Conservation (phyloP, 1,139 yeast species). For the Lodderomyces metapsilosis region DNA sequence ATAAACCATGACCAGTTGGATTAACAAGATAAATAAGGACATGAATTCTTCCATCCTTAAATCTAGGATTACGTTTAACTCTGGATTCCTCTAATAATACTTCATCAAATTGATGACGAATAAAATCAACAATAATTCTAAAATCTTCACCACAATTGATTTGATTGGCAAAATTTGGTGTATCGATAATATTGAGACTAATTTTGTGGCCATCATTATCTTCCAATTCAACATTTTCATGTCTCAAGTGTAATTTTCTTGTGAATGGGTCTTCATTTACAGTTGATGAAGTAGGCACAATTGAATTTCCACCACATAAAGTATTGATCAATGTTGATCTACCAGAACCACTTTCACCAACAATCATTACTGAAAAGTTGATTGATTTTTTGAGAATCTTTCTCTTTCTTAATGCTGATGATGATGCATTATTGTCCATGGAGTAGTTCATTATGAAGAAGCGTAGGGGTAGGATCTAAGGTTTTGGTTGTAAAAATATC, state of each 20-base stretch:
- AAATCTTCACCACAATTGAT: constrained; percentile 48
- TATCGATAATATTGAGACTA: constrained; percentile 48
- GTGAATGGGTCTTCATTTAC: constrained; percentile 42
- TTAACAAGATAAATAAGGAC: constrained; percentile 46
- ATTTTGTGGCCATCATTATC: constrained; percentile 53
- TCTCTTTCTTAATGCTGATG: constrained; percentile 52
- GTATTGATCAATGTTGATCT: constrained; percentile 63
- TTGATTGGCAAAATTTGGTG: constrained; percentile 80
- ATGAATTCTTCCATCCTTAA: constrained; percentile 50
- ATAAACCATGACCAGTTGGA: constrained; percentile 49
- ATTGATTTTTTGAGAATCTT: constrained; percentile 57
- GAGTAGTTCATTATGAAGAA: constrained; percentile 12
- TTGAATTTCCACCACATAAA: constrained; percentile 76
- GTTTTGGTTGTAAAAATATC: background rate
- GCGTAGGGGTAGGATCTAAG: background rate
- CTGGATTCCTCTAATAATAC: constrained; percentile 49
- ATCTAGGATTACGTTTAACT: constrained; percentile 47
- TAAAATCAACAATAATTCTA: constrained; percentile 46
- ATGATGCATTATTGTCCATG: constrained; percentile 17
- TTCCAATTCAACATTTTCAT: constrained; percentile 50
- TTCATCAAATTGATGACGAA: constrained; percentile 50
- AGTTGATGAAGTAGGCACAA: constrained; percentile 46
- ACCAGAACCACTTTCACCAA: constrained; percentile 62
- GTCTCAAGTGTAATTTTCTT: constrained; percentile 44
- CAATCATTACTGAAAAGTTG: constrained; percentile 55